These are phyloP conservation scores for Aspergillus bertholletiae DNA, from an alignment of 495 filamentous ascomycete genomes.

Conservation along the genomic window DNA sequence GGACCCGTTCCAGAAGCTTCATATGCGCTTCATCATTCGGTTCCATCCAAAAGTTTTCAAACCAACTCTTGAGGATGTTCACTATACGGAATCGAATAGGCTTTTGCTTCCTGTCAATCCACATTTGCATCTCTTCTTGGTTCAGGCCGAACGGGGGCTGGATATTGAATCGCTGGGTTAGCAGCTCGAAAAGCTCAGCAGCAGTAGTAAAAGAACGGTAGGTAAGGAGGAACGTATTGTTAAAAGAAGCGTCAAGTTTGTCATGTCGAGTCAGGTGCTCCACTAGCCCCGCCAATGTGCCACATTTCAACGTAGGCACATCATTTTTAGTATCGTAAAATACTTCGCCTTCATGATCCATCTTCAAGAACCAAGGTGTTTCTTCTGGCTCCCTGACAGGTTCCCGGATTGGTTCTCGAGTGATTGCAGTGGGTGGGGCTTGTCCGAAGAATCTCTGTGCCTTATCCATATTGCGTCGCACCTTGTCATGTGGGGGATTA, in stretches of 20 bases:
- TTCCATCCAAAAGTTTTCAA: conserved; percentile 99
- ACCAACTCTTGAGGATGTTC: conserved; percentile 97
- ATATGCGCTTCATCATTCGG: conserved; percentile 76
- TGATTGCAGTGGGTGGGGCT: conserved; percentile 55
- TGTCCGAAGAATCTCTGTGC: conserved; percentile 88
- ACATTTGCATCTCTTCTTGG: conserved; percentile 73
- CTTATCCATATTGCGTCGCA: conserved; percentile 73
- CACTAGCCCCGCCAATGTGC: conserved; percentile 84
- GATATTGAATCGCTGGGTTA: conserved; percentile 85
- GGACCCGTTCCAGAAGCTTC: conserved; percentile 80
- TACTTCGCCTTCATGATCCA: conserved; percentile 88
- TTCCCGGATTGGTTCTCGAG: conserved; percentile 40
- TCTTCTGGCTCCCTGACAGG: conserved; percentile 62
- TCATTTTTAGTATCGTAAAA: conserved; percentile 79
- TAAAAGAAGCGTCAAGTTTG: conserved; percentile 91
- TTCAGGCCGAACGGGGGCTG: conserved; percentile 86
- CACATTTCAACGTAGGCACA: conserved; percentile 74
- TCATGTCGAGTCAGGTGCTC: conserved; percentile 96
- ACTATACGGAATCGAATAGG: conserved; percentile 92
- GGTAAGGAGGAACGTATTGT: conserved; percentile 95
- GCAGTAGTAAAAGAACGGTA: conserved; percentile 94
- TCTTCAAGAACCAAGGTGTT: conserved; percentile 74
- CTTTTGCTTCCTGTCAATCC: conserved; percentile 93
- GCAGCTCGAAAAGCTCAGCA: conserved; percentile 84
- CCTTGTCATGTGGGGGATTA: conserved; percentile 53